Percentiles rank a stretch among this genome's conserved stretches.
Conservation (phyloP, 1,284 basidiomycete species). For the Pseudozyma hubeiensis region DNA sequence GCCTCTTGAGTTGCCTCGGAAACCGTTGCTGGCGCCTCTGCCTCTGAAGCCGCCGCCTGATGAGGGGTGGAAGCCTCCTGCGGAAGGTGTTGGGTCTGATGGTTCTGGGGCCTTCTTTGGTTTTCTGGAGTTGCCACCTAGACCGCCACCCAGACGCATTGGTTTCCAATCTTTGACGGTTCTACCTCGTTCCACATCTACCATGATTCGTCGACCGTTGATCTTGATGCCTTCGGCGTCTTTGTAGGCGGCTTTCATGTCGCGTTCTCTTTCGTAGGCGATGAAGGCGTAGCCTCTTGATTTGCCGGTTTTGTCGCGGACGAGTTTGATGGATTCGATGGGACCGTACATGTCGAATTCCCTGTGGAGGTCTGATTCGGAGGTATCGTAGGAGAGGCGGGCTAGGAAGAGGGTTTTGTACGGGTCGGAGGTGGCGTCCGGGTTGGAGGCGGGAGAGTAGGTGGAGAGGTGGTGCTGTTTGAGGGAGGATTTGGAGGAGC, state of each 20-base stretch:
- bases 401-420: slow-evolving; percentile 99
- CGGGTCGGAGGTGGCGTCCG: slow-evolving; percentile 94
- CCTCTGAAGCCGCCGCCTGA: slow-evolving; percentile 69
- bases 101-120: slow-evolving; percentile 51
- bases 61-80: slow-evolving; percentile 34
- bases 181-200: slow-evolving; percentile 96
- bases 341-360: slow-evolving; percentile 96
- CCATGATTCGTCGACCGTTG: slow-evolving; percentile 91
- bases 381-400: slow-evolving; percentile 85
- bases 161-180: slow-evolving; percentile 99
- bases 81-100: slow-evolving; percentile 2
- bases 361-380: slow-evolving; percentile 87
- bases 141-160: slow-evolving; percentile 89
- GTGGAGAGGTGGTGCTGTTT: slow-evolving; percentile 25
- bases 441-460: slow-evolving; percentile 87
- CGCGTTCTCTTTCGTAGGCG: slow-evolving; percentile 95
- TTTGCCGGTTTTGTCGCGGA: slow-evolving; percentile 83
- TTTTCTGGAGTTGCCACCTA: slow-evolving; percentile 82
- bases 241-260: slow-evolving; percentile 97
- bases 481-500: slow-evolving; percentile 24
- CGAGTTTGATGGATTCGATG: slow-evolving; percentile 90
- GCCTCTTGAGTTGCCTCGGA: slow-evolving; percentile 57
- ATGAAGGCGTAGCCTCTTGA: slow-evolving; percentile 95
- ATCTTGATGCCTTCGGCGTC: slow-evolving; percentile 98
- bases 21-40: slow-evolving; percentile 61